These are phyloP conservation scores for Camellia granthamiana DNA, from an alignment of 148 eudicot species.

Conservation along the genomic window DNA sequence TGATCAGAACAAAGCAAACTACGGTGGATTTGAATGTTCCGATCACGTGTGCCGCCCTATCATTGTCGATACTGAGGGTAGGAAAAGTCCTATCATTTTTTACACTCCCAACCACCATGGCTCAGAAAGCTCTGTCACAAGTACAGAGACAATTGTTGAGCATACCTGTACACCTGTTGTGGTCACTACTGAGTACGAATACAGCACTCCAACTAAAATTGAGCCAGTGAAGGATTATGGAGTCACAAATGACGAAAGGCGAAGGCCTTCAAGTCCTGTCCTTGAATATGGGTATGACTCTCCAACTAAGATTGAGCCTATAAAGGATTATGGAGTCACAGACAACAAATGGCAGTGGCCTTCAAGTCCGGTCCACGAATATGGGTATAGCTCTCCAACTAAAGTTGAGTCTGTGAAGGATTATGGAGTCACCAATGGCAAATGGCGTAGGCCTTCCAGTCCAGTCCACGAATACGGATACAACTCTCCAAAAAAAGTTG, in stretches of 20 bases:
- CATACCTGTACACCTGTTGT: neutral
- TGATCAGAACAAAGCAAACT: neutral
- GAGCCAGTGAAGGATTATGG: slow-evolving; percentile 11
- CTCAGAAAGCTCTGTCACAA: slow-evolving; percentile 5
- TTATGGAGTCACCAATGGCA: slow-evolving; percentile 1
- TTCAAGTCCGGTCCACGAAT: slow-evolving; percentile 12
- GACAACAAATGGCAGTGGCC: neutral
- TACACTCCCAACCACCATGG: neutral
- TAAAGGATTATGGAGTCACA: neutral
- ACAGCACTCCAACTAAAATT: neutral
- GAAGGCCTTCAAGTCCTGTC: slow-evolving; percentile 14
- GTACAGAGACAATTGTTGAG: neutral
- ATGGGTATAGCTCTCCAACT: neutral
- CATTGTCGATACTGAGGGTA: slow-evolving; percentile 10
- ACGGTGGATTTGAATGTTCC: neutral
- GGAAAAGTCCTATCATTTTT: slow-evolving; percentile 12
- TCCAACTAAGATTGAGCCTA: neutral
- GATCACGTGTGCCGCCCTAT: slow-evolving; percentile 10
- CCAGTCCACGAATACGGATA: neutral
- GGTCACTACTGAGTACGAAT: slow-evolving; percentile 4
- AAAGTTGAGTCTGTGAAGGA: neutral
- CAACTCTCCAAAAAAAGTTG: neutral
- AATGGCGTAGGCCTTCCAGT: slow-evolving; percentile 7
- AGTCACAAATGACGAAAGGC: slow-evolving; percentile 8
- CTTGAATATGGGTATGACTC: neutral